Conservation (phyloP, 106 monocot species). For the Dioscorea dumetorum region DNA sequence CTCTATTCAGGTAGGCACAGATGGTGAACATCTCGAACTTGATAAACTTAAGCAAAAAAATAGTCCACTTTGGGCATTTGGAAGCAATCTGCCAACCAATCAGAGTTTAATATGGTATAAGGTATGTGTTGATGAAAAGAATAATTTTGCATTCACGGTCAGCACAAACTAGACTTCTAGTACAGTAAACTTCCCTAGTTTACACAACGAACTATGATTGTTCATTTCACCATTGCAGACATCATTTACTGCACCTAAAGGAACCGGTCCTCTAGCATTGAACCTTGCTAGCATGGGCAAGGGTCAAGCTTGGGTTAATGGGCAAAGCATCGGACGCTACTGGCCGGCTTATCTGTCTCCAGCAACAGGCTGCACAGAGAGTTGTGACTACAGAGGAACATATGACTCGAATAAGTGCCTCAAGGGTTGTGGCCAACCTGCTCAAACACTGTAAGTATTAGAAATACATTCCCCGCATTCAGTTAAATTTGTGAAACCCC, state of each 20-base stretch:
- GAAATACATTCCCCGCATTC: too few relatives aligned
- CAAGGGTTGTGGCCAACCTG: slow-evolving; percentile 25
- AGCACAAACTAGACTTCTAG: not conserved
- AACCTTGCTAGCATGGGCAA: slow-evolving; percentile 30
- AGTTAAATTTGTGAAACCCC: too few relatives aligned
- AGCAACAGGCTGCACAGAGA: slow-evolving; percentile 20
- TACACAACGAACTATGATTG: too few relatives aligned
- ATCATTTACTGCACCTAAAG: slow-evolving; percentile 25
- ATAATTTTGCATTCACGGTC: not conserved
- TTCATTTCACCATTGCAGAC: slow-evolving; percentile 7
- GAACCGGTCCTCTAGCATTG: slow-evolving; percentile 19
- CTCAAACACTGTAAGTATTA: slow-evolving; percentile 22
- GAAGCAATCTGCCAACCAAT: slow-evolving; percentile 16
- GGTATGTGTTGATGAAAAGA: slow-evolving; percentile 1
- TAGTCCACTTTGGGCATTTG: slow-evolving; percentile 21
- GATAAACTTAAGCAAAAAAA: slow-evolving; percentile 15
- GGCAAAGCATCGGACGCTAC: slow-evolving; percentile 25
- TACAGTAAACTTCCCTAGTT: too few relatives aligned
- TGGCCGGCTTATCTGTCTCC: slow-evolving; percentile 25
- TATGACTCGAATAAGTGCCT: slow-evolving; percentile 29
- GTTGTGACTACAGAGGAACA: slow-evolving; percentile 29
- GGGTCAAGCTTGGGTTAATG: slow-evolving; percentile 33
- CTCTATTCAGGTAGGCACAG: slow-evolving; percentile 22
- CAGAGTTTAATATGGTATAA: slow-evolving; percentile 33
- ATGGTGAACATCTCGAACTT: slow-evolving; percentile 30